Conservation (phyloP, 108 stramenopile species). For the Parietichytrium sp. region DNA sequence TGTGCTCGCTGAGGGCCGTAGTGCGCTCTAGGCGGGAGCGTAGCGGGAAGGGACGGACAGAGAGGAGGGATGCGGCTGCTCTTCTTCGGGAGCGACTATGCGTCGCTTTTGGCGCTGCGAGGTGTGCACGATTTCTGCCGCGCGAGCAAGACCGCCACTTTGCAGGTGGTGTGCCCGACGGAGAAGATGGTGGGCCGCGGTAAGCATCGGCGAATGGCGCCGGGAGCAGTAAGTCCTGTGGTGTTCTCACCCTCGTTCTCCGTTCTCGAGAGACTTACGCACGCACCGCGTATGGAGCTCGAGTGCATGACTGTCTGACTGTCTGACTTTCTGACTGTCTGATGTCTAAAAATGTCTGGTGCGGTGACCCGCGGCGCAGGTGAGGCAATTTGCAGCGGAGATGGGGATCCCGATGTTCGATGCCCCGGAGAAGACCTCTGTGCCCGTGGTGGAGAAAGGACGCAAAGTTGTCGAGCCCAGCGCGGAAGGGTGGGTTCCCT, state of each 20-base stretch:
- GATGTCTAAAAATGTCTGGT: too few species aligned
- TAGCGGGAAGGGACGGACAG: too few species aligned
- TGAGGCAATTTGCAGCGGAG: neutral
- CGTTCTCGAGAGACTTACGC: neutral
- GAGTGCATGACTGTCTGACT: neutral
- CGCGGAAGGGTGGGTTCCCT: neutral
- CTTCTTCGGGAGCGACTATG: slow-evolving; percentile 26
- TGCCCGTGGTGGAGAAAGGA: too few species aligned
- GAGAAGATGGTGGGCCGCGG: too few species aligned
- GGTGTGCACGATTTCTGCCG: neutral
- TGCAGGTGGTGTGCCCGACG: too few species aligned
- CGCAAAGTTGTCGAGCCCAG: too few species aligned
- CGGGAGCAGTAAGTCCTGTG: neutral
- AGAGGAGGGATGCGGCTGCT: slow-evolving; percentile 23
- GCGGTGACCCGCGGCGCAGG: slow-evolving; percentile 10
- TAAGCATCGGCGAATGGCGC: too few species aligned
- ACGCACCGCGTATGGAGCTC: neutral
- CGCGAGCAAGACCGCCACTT: too few species aligned
- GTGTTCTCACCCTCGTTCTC: too few species aligned
- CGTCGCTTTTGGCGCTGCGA: neutral
- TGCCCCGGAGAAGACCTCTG: neutral
- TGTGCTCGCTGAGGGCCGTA: too few species aligned
- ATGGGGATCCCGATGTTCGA: neutral
- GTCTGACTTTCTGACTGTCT: too few species aligned
- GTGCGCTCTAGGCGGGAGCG: too few species aligned